Evolutionary conservation across 202 grass and related monocot genomes (phyloP), one percentile per base, ranked within the genome.

Genomic region (Hordeum pubiflorum): DNA sequence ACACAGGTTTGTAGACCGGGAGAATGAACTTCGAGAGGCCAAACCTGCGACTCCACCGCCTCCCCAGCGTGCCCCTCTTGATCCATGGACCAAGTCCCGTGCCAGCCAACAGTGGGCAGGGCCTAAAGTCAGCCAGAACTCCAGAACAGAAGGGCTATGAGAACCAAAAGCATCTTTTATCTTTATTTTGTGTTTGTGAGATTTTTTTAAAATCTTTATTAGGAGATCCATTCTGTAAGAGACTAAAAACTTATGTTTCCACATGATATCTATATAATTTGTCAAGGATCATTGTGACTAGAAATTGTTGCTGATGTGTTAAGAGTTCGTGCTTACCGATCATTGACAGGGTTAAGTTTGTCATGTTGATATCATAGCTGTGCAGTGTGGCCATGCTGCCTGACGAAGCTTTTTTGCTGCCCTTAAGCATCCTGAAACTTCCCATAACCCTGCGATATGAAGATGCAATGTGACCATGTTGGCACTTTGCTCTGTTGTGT

Each of bases 11-110:
- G 86, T 98, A 9, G 92, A 93, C 52, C 89, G 92, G 89, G 90
- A 98, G 60, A 94, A 98, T 46, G 95, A 98, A 75, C 92, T 98
- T 57, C 75, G 86, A 81, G 86, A 95, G 70, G 82, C 95, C 32
- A 94, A 91, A 80, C 81, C 90, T 27, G 85, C 92, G 7, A 75
- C 67, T 4, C 92, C 88, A 14, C 92, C 80, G 23, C 90, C 90
- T 37, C 86, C 90, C 27, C 90, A 88, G 26, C 86, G 85, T 61
- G 23, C 10, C 4, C 90, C 92, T 67, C 85, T 93, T 76, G 95
- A 98, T 86, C 92, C 95, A 32, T 97, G 95, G 95, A 9, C 84
- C 8, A 92, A 80, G 32, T 94, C 92, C n/a, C 85, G 85, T 69
- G 84, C 88, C 63, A 84, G 82, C 84, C 88, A 92, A 82, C 87